These are phyloP conservation scores for Camellia oleifera DNA, from an alignment of 179 eudicot genomes.

Conservation along the genomic window DNA sequence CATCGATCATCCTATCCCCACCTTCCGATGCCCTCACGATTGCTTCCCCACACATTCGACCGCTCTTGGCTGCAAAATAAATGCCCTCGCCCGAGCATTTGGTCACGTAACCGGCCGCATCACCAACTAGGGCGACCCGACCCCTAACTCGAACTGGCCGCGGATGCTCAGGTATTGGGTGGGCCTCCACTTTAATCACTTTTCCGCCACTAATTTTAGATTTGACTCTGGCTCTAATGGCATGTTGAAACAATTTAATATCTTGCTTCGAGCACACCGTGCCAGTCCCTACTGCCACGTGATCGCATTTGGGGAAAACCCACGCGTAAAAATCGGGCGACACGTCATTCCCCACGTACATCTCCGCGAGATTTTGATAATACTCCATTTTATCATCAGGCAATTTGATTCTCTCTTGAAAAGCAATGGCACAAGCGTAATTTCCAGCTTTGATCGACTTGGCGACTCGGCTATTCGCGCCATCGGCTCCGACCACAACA, in stretches of 20 bases:
- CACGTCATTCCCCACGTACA: conserved; percentile 87
- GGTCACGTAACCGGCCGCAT: conserved; percentile 89
- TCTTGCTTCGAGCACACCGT: conserved; percentile 54
- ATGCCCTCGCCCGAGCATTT: conserved; percentile 95
- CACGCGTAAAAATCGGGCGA: conserved; percentile 89
- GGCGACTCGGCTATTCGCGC: conserved; percentile 84
- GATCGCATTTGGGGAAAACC: conserved; percentile 96
- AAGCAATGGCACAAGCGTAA: conserved; percentile 81
- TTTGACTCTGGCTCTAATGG: conserved; percentile 50
- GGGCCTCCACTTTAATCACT: conserved; percentile 86
- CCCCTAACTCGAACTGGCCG: conserved; percentile 71
- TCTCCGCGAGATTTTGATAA: conserved; percentile 78
- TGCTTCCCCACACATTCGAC: conserved; percentile 68
- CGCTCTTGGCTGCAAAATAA: conserved; percentile 85
- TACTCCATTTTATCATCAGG: conserved; percentile 81
- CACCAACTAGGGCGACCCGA: conserved; percentile 79
- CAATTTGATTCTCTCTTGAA: conserved; percentile 69
- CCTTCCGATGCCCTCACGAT: conserved; percentile 75
- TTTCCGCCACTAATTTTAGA: conserved; percentile 62
- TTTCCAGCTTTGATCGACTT: conserved; percentile 68
- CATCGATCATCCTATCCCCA: conserved; percentile 55
- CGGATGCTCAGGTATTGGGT: conserved; percentile 93
- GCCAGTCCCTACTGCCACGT: conserved; percentile 93
- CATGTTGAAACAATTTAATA: conserved; percentile 55
- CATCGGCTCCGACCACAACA: conserved; percentile 79